Conservation (phyloP, 2,329 filamentous ascomycete species). For the Cladosporium sp. region DNA sequence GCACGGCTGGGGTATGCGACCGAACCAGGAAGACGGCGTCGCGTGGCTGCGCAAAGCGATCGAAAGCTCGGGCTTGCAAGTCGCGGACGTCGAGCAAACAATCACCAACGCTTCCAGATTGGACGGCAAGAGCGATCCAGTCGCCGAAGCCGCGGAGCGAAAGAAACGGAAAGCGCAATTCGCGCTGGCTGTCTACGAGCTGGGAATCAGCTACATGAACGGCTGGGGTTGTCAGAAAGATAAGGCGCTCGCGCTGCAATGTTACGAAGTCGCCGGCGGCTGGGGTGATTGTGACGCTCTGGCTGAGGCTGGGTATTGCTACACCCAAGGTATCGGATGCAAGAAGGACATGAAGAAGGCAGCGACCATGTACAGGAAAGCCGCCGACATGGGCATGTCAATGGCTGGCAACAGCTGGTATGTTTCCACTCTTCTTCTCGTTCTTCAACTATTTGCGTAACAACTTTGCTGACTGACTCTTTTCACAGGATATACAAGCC, state of each 20-base stretch:
- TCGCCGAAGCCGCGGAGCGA: slow-evolving; percentile 62
- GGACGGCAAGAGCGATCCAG: slow-evolving; percentile 50
- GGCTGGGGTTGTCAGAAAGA: slow-evolving; percentile 97
- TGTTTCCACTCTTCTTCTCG: no score
- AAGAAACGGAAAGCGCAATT: slow-evolving; percentile 90
- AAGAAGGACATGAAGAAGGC: slow-evolving; percentile 97
- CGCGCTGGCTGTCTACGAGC: slow-evolving; percentile 90
- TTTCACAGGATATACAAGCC: slow-evolving; percentile 83
- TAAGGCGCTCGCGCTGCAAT: slow-evolving; percentile 78
- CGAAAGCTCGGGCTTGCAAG: slow-evolving; percentile 56
- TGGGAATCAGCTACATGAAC: slow-evolving; percentile 96
- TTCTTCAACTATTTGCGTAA: no score
- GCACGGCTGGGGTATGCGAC: slow-evolving; percentile 96
- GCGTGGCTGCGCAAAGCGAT: slow-evolving; percentile 90
- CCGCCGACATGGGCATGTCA: slow-evolving; percentile 88
- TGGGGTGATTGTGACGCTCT: slow-evolving; percentile 97
- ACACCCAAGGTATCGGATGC: slow-evolving; percentile 86
- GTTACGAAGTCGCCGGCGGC: slow-evolving; percentile 91
- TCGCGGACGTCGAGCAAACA: slow-evolving; percentile 16
- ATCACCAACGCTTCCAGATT: slow-evolving; percentile 29
- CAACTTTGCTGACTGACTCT: not conserved
- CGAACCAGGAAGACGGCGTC: slow-evolving; percentile 85
- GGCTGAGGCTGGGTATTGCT: slow-evolving; percentile 93
- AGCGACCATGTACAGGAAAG: slow-evolving; percentile 83
- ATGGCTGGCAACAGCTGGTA: slow-evolving; percentile 99